Evolutionary conservation across 768 basidiomycete species (phyloP).

Genomic region (Coprinopsis marcescibilis): DNA sequence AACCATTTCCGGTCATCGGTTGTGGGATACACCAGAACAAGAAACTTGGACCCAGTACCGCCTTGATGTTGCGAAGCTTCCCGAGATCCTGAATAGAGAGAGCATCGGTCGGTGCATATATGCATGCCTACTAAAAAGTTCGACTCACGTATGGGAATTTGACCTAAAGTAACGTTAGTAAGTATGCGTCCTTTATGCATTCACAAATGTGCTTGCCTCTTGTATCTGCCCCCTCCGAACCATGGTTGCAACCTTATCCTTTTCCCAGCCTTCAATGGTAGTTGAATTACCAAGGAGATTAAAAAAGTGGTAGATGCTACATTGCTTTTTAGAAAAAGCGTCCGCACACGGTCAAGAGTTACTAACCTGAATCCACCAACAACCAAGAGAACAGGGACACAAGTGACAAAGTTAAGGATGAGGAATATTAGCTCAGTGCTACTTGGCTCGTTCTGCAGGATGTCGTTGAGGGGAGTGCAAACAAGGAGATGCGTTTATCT

Average conservation of each 20-base stretch:
- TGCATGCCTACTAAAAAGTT: background rate
- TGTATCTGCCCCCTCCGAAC: constrained; percentile 80
- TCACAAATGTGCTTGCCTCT: constrained; percentile 41
- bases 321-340: constrained; percentile 3
- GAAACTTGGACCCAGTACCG: constrained; percentile 71
- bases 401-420: constrained; percentile 82
- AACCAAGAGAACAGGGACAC: constrained; percentile 76
- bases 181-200: background rate
- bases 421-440: constrained; percentile 71
- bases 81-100: constrained; percentile 67
- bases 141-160: constrained; percentile 89
- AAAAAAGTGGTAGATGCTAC: constrained; percentile 83
- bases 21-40: constrained; percentile 85
- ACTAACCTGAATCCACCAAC: constrained; percentile 88
- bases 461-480: background rate
- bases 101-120: background rate
- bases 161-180: constrained; percentile 37
- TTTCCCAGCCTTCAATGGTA: constrained; percentile 98
- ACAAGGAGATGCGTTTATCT: constrained; percentile 10
- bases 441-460: constrained; percentile 58
- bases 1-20: constrained; percentile 58
- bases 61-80: constrained; percentile 59
- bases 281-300: constrained; percentile 76
- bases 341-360: background rate
- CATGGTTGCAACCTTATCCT: constrained; percentile 87